These are phyloP conservation scores for Xylaria multiplex DNA, from an alignment of 2,329 filamentous ascomycete genomes.

Conservation along the genomic window DNA sequence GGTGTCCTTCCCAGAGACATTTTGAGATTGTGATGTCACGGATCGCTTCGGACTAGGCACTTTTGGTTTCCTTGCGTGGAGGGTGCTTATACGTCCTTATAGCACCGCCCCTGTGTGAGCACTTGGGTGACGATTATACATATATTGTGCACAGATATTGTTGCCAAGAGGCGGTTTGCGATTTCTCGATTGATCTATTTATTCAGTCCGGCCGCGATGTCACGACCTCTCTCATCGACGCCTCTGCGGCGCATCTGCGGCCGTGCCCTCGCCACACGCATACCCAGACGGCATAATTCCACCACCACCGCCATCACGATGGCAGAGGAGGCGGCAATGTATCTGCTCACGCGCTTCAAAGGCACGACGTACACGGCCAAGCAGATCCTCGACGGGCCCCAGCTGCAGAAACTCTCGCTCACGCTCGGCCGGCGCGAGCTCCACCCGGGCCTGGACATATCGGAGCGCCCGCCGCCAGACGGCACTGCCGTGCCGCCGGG, in stretches of 20 bases:
- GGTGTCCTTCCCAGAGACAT: too few relatives aligned
- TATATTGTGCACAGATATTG: too few relatives aligned
- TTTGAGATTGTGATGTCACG: too few relatives aligned
- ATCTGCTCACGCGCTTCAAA: conserved; percentile 9
- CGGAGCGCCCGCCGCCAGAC: neutral
- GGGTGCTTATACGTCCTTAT: too few relatives aligned
- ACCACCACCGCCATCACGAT: too few relatives aligned
- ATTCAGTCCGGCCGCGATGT: conserved; percentile 10
- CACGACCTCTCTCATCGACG: neutral
- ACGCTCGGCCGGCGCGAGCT: conserved; percentile 64
- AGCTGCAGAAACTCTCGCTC: conserved; percentile 69
- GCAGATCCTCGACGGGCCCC: conserved; percentile 69
- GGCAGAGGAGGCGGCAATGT: conserved; percentile 9
- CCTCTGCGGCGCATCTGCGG: neutral
- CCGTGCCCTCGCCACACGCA: neutral
- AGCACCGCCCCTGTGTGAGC: too few relatives aligned
- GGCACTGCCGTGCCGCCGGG: conserved; percentile 61
- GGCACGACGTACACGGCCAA: neutral
- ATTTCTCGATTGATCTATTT: neutral
- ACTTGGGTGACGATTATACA: too few relatives aligned
- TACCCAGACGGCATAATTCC: conserved; percentile 6
- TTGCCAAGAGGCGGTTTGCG: neutral
- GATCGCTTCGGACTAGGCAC: too few relatives aligned
- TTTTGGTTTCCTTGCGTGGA: too few relatives aligned
- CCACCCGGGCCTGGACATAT: conserved; percentile 52